Percentiles rank a stretch among this genome's conserved stretches.
phyloP scores from a whole-genome alignment of 2,329 filamentous ascomycete species.

The Mariannaea elegans region DNA sequence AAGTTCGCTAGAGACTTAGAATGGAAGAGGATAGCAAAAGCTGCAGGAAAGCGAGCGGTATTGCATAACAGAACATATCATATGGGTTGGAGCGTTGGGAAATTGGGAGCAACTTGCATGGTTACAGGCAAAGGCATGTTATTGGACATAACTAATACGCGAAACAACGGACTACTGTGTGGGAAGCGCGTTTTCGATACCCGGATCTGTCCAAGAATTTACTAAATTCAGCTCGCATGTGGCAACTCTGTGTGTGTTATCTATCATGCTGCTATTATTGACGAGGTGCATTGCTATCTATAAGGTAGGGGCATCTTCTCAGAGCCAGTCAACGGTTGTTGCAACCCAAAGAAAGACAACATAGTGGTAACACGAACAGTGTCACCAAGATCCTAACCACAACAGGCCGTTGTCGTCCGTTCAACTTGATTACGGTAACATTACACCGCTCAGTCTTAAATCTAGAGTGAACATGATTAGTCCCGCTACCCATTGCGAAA shows the following conservation, averaged over 20 bases:
- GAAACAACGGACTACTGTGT: conserved; percentile 13
- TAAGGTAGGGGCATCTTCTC: background rate
- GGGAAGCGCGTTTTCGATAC: conserved; percentile 31
- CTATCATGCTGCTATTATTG: conserved; percentile 2
- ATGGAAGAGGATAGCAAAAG: background rate
- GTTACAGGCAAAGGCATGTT: conserved; percentile 15
- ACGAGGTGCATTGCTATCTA: too few relatives aligned
- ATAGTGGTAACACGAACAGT: background rate
- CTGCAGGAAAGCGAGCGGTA: background rate
- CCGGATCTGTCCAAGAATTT: conserved; percentile 25
- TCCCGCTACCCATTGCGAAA: background rate
- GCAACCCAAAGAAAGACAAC: background rate
- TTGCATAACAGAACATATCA: conserved; percentile 17
- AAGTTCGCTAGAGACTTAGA: background rate
- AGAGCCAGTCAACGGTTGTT: background rate
- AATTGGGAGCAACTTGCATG: conserved; percentile 13
- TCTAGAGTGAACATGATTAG: too few relatives aligned
- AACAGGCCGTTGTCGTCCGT: background rate
- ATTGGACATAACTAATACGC: conserved; percentile 16
- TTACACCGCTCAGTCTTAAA: too few relatives aligned
- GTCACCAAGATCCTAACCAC: conserved; percentile 10
- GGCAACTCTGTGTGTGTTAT: background rate
- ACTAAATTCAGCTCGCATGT: conserved; percentile 7
- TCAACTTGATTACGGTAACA: background rate
- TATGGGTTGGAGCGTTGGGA: conserved; percentile 8